phyloP scores from a whole-genome alignment of 768 basidiomycete species.

The Lactifluus volemus region DNA sequence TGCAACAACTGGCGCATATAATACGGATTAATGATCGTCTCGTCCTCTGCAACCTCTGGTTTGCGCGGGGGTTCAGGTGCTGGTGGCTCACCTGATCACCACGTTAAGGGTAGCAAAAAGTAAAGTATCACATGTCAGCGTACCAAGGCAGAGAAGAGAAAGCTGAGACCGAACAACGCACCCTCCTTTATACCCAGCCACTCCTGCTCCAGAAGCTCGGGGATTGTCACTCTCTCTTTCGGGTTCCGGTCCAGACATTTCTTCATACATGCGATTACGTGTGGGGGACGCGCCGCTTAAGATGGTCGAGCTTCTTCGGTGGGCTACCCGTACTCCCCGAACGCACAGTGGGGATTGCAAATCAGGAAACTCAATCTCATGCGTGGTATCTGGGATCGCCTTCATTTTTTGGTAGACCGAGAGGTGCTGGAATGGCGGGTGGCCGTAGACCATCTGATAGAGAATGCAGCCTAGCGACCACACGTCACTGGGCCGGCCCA shows the following conservation, averaged over 20 bases:
- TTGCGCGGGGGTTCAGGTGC: conserved; percentile 28
- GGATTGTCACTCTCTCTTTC: conserved; percentile 82
- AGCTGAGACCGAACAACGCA: conserved; percentile 26
- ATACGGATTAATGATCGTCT: conserved; percentile 69
- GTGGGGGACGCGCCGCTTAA: conserved; percentile 61
- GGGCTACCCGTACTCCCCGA: conserved; percentile 27
- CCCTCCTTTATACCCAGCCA: conserved; percentile 66
- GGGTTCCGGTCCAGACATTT: conserved; percentile 71
- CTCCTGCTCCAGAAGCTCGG: conserved; percentile 71
- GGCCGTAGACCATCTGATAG: conserved; percentile 97
- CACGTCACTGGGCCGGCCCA: conserved; percentile 91
- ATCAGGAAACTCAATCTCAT: conserved; percentile 77
- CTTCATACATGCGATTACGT: conserved; percentile 77
- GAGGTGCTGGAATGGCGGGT: conserved; percentile 84
- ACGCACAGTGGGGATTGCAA: conserved; percentile 43
- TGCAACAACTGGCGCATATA: conserved; percentile 69
- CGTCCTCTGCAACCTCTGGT: conserved; percentile 36
- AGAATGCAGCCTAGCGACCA: conserved; percentile 98
- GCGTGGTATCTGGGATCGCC: conserved; percentile 73
- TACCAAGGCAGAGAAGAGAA: neutral
- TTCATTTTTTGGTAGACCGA: conserved; percentile 86
- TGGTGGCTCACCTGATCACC: conserved; percentile 23
- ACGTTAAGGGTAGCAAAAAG: neutral
- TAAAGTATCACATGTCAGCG: neutral
- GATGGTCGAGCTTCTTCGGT: conserved; percentile 54